Base-by-base conservation (phyloP, 352 stramenopile species). In the Globisporangium viniferum region DNA sequence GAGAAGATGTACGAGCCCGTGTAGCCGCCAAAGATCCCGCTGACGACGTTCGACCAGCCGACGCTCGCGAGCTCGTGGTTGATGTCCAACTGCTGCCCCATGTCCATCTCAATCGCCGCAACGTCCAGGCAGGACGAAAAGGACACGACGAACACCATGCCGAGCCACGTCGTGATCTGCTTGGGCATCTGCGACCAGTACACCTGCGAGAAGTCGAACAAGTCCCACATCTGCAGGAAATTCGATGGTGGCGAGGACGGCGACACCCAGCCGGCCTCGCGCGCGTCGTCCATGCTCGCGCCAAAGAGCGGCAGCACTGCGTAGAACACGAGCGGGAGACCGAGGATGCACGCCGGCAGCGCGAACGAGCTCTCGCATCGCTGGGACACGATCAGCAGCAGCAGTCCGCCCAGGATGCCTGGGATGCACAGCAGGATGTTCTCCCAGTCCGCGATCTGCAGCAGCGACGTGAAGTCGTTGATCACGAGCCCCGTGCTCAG, bases 1-100 rank as follows among this genome's bases (percentile, higher is more conserved):
- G 86, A 98, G 77, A 99, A 99, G 68, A 99, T 99, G 78, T 99
- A 99, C 29, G 88, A 98, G 8, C 98, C 98, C 12, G 97, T 99
- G 81, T 99, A 99, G 57, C 98, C 98, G 31, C 97, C 97, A 0
- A 95, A 88, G 41, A 99, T 22, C 0, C 98, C 98, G 58, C 89
- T 98, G 5, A 99, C 75, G 15, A 99, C 71, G 79, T 99, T 99
- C 39, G 90, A 98, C 73, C 98, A 94, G 4, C 98, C 98, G 14
- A 99, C 96, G 31, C 89, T 97, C 49, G 82, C 72, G 12, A 98
- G 75, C 72, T 99, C 97, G 68, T 97, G 81, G 78, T 99, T 97
- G 80, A 98, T 98, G 70, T 98, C 81, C 2, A 99, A 83, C 27
- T 94, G 91, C 33, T 82, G 78, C 54, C 94, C 95, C 80, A 98